Evolutionary conservation across 2,329 filamentous ascomycete genomes (phyloP), one percentile per base, ranked within the genome.

Genomic region (Exophiala aquamarina): DNA sequence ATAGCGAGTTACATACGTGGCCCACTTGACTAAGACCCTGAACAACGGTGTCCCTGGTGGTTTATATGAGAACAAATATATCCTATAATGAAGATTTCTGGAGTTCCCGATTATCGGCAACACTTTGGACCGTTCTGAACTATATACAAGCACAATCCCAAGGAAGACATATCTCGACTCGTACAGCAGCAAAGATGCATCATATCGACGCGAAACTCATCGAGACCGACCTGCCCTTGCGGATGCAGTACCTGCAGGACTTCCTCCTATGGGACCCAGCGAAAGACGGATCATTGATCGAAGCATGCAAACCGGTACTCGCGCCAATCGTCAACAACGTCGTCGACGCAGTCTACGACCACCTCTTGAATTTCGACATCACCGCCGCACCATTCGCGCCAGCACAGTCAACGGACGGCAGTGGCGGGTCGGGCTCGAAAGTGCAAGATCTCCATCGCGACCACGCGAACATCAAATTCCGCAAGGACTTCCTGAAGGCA

Each of bases 311-410:
- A 28, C 39, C 49, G 8, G 23, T 63, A 20, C 49, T 64, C 13
- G 57, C 54, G 1, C 61, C 61, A 4, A 56, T 61, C 38, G 21
- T 63, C 37, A 55, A 48, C 32, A 41, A 55, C 20, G 43, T 64
- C 44, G 59, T 64, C 23, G 59, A 63, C 39, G 53, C 58, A 23
- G 58, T 64, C 49, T 64, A 64, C 42, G 58, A 55, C 15, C 54
- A 62, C 31, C 57, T 64, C 5, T 58, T 64, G 44, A 47, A 51
- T 13, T 63, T 52, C 50, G 61, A 63, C 47, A 58, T 63, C 47
- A 64, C 61, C n/a, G 61, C 60, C 43, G 59, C 61, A 37, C 32
- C 59, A 13, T 64, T 64, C 34, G 55, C 59, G 1, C 60, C 60
- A 4, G 55, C 47, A 19, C 60, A 63, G 23, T 50, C 57, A 11